Percentiles rank a stretch among this genome's conserved stretches.
Evolutionary conservation across 805 yeast genomes (phyloP).

Genomic region (Candida coquimbonensis): DNA sequence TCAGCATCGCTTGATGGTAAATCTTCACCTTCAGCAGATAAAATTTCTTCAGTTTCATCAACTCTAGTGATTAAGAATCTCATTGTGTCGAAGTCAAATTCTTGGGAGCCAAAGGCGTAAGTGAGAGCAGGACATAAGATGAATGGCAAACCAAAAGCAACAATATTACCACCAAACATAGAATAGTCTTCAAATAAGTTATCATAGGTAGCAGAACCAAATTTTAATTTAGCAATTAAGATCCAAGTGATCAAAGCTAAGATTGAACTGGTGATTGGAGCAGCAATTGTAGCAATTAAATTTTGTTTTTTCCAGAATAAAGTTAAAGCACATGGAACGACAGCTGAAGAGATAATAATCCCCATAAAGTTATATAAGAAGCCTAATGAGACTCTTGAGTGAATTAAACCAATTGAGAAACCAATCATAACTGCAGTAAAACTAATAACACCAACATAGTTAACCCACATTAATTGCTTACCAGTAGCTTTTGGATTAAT

Average conservation of each 20-base stretch:
- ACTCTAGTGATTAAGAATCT: conserved; percentile 51
- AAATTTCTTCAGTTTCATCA: conserved; percentile 63
- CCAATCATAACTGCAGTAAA: conserved; percentile 67
- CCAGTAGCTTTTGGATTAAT: conserved; percentile 75
- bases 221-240: conserved; percentile 38
- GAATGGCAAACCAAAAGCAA: conserved; percentile 69
- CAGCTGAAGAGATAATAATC: conserved; percentile 80
- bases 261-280: conserved; percentile 75
- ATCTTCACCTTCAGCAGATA: conserved; percentile 33
- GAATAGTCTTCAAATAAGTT: conserved; percentile 78
- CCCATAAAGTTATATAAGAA: conserved; percentile 87
- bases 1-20: conserved; percentile 10
- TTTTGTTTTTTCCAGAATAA: conserved; percentile 61
- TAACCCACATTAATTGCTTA: conserved; percentile 48
- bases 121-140: conserved; percentile 63
- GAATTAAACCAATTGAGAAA: conserved; percentile 73
- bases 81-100: conserved; percentile 66
- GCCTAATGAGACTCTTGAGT: conserved; percentile 82
- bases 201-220: conserved; percentile 38
- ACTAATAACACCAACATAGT: conserved; percentile 16
- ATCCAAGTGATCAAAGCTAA: conserved; percentile 70
- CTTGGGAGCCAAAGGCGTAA: conserved; percentile 58
- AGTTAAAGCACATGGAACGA: conserved; percentile 66
- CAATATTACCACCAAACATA: conserved; percentile 85
- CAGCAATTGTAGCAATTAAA: conserved; percentile 55